Percentiles rank a stretch among this genome's conserved stretches.
Conservation (phyloP, 2,329 filamentous ascomycete genomes). For the Nothomitra cinnamomea region DNA sequence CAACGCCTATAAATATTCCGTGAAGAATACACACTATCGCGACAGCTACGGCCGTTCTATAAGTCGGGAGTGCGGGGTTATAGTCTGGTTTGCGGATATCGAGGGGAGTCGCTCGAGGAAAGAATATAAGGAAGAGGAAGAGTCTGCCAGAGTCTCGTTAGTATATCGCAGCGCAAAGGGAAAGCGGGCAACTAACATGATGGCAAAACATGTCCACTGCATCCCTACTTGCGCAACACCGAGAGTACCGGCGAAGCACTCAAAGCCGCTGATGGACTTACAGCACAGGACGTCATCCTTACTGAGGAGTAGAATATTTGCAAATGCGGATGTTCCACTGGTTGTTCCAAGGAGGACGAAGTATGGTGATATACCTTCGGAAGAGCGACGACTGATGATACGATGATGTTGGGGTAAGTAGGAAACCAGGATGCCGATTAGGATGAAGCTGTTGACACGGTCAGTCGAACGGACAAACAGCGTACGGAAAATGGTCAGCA, state of each 20-base stretch:
- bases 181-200: slow-evolving; percentile 48
- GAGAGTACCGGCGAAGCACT: slow-evolving; percentile 71
- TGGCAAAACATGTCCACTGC: slow-evolving; percentile 81
- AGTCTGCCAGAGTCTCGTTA: slow-evolving; percentile 37
- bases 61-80: slow-evolving; percentile 38
- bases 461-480: neutral
- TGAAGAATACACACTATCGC: slow-evolving; percentile 58
- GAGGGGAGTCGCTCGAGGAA: slow-evolving; percentile 45
- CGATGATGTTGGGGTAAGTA: slow-evolving; percentile 91
- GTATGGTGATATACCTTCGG: slow-evolving; percentile 88
- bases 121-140: slow-evolving; percentile 87
- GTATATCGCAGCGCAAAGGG: neutral
- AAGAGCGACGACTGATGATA: slow-evolving; percentile 70
- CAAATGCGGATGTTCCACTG: slow-evolving; percentile 73
- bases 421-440: slow-evolving; percentile 76
- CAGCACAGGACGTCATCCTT: slow-evolving; percentile 81
- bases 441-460: slow-evolving; percentile 37
- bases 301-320: slow-evolving; percentile 82
- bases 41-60: slow-evolving; percentile 64
- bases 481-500: neutral
- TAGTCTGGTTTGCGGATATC: slow-evolving; percentile 9
- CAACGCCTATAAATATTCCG: slow-evolving; percentile 49
- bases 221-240: slow-evolving; percentile 82
- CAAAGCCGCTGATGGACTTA: slow-evolving; percentile 58
- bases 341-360: slow-evolving; percentile 90